These are phyloP conservation scores for Candida krabiensis DNA, from an alignment of 805 yeast genomes.

Conservation along the genomic window DNA sequence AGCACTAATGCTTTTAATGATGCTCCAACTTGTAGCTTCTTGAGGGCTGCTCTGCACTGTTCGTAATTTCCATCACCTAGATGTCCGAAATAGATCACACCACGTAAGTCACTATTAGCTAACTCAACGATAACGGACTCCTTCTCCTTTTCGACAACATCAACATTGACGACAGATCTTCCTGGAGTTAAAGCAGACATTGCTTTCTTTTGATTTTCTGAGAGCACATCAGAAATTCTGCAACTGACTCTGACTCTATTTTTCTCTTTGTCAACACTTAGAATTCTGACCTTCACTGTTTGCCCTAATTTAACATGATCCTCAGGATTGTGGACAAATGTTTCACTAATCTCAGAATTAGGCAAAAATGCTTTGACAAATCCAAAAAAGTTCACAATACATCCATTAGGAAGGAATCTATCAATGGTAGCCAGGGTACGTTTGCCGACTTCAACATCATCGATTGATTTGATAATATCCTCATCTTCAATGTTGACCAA, in stretches of 20 bases:
- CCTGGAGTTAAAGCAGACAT: conserved; percentile 57
- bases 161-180: conserved; percentile 56
- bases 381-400: conserved; percentile 81
- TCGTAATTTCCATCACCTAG: conserved; percentile 74
- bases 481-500: conserved; percentile 67
- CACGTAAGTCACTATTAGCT: conserved; percentile 52
- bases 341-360: conserved; percentile 83
- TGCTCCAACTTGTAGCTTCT: conserved; percentile 63
- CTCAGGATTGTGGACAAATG: conserved; percentile 73
- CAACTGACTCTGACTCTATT: conserved; percentile 70
- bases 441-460: conserved; percentile 42
- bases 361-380: conserved; percentile 79
- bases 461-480: conserved; percentile 42
- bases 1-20: conserved; percentile 59
- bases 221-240: conserved; percentile 56
- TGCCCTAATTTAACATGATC: conserved; percentile 84
- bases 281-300: conserved; percentile 69
- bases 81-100: conserved; percentile 73
- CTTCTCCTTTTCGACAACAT: conserved; percentile 71
- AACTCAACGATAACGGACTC: conserved; percentile 70
- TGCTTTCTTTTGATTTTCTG: conserved; percentile 45
- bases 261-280: conserved; percentile 53
- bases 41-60: conserved; percentile 65
- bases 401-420: conserved; percentile 72
- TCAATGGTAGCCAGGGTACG: conserved; percentile 74